phyloP scores from a whole-genome alignment of 768 basidiomycete genomes.

The Leccinum incarnatum region DNA sequence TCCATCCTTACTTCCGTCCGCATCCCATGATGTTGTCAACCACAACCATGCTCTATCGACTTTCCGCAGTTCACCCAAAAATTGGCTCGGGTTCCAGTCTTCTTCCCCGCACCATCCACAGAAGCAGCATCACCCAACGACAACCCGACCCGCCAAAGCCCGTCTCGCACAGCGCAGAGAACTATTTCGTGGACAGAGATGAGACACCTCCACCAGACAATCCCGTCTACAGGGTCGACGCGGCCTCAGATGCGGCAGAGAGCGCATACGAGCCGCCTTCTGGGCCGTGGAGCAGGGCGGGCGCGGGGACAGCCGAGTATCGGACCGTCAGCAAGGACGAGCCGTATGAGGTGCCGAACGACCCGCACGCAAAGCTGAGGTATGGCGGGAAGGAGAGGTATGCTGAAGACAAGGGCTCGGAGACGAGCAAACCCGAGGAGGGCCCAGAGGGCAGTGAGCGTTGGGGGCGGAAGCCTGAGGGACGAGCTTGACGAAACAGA shows the following conservation, averaged over 20 bases:
- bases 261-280: constrained; percentile 50
- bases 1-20: neutral
- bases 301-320: constrained; percentile 34
- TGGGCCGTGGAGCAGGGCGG: constrained; percentile 43
- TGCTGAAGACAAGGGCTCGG: constrained; percentile 28
- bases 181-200: constrained; percentile 49
- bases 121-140: neutral
- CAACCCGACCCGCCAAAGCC: constrained; percentile 2
- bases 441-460: constrained; percentile 40
- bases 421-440: constrained; percentile 32
- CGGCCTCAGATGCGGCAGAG: constrained; percentile 41
- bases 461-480: constrained; percentile 35
- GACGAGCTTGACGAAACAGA: constrained; percentile 12
- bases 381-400: constrained; percentile 23
- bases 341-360: constrained; percentile 22
- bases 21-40: constrained; percentile 5
- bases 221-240: constrained; percentile 47
- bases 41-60: constrained; percentile 1
- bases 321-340: constrained; percentile 22
- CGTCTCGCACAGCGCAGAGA: constrained; percentile 36
- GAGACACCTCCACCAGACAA: constrained; percentile 39
- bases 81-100: neutral
- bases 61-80: neutral
- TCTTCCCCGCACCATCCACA: constrained; percentile 8
- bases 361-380: constrained; percentile 10